Evolutionary conservation across 257 asterid species (phyloP), one percentile per base, ranked within the genome.

Genomic region (Orobanche coerulescens): DNA sequence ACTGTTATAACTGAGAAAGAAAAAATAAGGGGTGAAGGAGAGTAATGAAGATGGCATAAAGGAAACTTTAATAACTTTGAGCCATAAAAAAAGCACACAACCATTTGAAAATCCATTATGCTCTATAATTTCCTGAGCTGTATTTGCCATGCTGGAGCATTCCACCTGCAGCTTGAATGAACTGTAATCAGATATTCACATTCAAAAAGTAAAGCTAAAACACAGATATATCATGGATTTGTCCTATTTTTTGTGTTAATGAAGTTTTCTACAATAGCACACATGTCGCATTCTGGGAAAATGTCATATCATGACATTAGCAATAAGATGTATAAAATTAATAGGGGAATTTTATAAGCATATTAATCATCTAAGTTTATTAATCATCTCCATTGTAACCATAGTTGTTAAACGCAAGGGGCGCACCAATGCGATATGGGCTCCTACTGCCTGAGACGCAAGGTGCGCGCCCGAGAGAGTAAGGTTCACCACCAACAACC

Each of bases 101-200:
- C 98, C 96, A 69, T 84, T 33, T 42, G 98, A 88, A 71, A 57
- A 88, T 12, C 95, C 94, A 70, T 92, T 86, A 51, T 20, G 70
- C 70, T 84, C 78, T 51, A 92, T 88, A 55, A 92, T 92, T 76
- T 88, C 94, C 68, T 75, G 62, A 19, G 98, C 98, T 83, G 72
- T 89, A 61, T 81, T 78, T 18, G 98, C 98, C 97, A 93, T 93
- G 75, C 90, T 80, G 52, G 98, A 93, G 84, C 98, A 93, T 76
- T 93, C 97, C 0, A 93, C 87, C 98, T 93, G 86, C 70, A 66
- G 72, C 31, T 44, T 23, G 15, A 50, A 47, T 15, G 43, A 56
- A 6, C 47, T 11, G n/a, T 20, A 52, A 52, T 56, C 18, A 51
- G 44, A 58, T 51, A 61, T 28, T n/a, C 66, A 50, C 57, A 58